These are phyloP conservation scores for Colletotrichum gloeosporioides DNA, from an alignment of 2,329 filamentous ascomycete species.

Conservation along the genomic window DNA sequence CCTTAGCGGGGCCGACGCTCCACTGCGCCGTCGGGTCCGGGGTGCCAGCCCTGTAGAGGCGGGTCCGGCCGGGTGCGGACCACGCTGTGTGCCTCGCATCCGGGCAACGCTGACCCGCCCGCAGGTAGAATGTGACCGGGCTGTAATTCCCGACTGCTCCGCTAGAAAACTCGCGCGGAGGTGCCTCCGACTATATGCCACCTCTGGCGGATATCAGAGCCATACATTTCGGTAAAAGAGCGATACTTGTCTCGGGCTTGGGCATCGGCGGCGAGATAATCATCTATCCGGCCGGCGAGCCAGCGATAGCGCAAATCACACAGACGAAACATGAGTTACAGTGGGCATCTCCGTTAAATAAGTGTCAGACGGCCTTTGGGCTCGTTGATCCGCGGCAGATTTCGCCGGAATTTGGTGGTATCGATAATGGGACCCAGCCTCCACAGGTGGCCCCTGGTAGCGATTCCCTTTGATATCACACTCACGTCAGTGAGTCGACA, in stretches of 20 bases:
- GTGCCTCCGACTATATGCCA: too few species aligned
- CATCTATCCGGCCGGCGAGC: slow-evolving; percentile 4
- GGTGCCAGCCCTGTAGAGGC: too few species aligned
- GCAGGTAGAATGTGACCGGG: too few species aligned
- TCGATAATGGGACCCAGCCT: slow-evolving; percentile 24
- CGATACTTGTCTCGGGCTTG: neutral
- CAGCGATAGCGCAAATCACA: neutral
- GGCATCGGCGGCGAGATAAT: slow-evolving; percentile 18
- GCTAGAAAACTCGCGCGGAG: too few species aligned
- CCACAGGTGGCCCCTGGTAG: slow-evolving; percentile 30
- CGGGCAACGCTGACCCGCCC: too few species aligned
- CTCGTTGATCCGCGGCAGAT: slow-evolving; percentile 15
- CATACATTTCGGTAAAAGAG: slow-evolving; percentile 6
- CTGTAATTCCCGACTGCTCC: too few species aligned
- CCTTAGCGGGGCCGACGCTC: too few species aligned
- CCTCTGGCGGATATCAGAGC: too few species aligned
- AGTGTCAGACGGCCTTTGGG: slow-evolving; percentile 15
- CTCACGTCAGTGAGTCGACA: slow-evolving; percentile 27
- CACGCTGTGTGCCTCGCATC: too few species aligned
- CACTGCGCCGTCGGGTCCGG: too few species aligned
- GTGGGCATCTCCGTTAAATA: slow-evolving; percentile 18
- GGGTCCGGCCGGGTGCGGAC: too few species aligned
- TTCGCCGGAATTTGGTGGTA: slow-evolving; percentile 13
- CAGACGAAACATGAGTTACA: neutral
- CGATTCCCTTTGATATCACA: slow-evolving; percentile 21